Evolutionary conservation across 2,329 filamentous ascomycete genomes (phyloP).

Genomic region (Helotiales sp.): DNA sequence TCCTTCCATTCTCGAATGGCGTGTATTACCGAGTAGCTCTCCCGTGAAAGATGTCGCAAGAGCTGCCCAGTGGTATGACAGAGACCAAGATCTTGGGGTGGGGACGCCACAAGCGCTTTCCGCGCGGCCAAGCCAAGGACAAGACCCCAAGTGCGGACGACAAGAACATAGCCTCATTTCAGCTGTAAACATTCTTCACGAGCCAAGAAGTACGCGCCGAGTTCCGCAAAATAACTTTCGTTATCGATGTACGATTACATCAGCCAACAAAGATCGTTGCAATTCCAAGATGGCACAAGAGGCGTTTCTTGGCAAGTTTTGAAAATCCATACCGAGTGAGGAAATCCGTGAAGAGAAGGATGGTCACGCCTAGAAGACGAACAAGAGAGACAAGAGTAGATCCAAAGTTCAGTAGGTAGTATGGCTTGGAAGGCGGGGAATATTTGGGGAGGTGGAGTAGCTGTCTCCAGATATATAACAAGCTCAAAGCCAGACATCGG

Average conservation of each 20-base stretch:
- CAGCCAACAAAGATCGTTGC: background rate
- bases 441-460: background rate
- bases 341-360: background rate
- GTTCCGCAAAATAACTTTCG: background rate
- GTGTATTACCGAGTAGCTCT: no score
- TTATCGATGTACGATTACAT: constrained; percentile 7
- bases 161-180: background rate
- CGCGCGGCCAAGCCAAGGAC: background rate
- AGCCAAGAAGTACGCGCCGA: background rate
- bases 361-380: background rate
- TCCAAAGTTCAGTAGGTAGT: background rate
- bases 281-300: background rate
- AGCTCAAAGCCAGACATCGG: no score
- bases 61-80: background rate
- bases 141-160: background rate
- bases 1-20: no score
- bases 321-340: background rate
- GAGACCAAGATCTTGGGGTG: background rate
- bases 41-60: background rate
- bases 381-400: background rate
- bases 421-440: background rate
- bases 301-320: background rate
- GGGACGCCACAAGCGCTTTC: background rate
- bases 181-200: background rate
- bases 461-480: no score